Evolutionary conservation across 2,329 filamentous ascomycete species (phyloP).

Genomic region (Pseudogymnoascus sp.): DNA sequence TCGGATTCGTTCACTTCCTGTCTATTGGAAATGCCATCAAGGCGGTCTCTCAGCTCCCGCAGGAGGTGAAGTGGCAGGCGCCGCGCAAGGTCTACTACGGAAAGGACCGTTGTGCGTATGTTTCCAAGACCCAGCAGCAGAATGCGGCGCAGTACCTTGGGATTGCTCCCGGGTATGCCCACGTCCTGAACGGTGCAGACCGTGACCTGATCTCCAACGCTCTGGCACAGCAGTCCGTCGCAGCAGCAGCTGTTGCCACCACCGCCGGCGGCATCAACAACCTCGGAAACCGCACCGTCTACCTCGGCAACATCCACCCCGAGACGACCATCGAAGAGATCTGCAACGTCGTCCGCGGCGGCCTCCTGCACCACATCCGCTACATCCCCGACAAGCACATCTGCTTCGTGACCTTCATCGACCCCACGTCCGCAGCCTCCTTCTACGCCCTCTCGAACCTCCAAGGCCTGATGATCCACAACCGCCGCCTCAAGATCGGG

Average conservation of each 20-base stretch:
- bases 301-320: slow-evolving; percentile 96
- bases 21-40: slow-evolving; percentile 98
- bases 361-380: slow-evolving; percentile 92
- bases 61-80: slow-evolving; percentile 93
- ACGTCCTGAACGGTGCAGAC: slow-evolving; percentile 92
- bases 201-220: slow-evolving; percentile 95
- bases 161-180: slow-evolving; percentile 91
- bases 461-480: slow-evolving; percentile 98
- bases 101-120: slow-evolving; percentile 96
- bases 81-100: slow-evolving; percentile 96
- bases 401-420: slow-evolving; percentile 98
- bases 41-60: slow-evolving; percentile 89
- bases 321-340: slow-evolving; percentile 99
- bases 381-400: slow-evolving; percentile 99
- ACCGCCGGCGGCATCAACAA: slow-evolving; percentile 96
- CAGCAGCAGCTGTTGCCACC: slow-evolving; percentile 90
- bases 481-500: slow-evolving; percentile 92
- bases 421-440: slow-evolving; percentile 91
- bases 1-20: slow-evolving; percentile 94
- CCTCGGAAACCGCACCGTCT: slow-evolving; percentile 93
- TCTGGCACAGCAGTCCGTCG: slow-evolving; percentile 92
- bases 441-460: slow-evolving; percentile 98
- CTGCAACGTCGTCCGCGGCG: slow-evolving; percentile 95
- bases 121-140: slow-evolving; percentile 98
- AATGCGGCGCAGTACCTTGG: slow-evolving; percentile 97